Percentiles rank a stretch among this genome's conserved stretches.
These are phyloP conservation scores for Metarhizium guizhouense DNA, from an alignment of 2,329 filamentous ascomycete species.

Conservation along the genomic window DNA sequence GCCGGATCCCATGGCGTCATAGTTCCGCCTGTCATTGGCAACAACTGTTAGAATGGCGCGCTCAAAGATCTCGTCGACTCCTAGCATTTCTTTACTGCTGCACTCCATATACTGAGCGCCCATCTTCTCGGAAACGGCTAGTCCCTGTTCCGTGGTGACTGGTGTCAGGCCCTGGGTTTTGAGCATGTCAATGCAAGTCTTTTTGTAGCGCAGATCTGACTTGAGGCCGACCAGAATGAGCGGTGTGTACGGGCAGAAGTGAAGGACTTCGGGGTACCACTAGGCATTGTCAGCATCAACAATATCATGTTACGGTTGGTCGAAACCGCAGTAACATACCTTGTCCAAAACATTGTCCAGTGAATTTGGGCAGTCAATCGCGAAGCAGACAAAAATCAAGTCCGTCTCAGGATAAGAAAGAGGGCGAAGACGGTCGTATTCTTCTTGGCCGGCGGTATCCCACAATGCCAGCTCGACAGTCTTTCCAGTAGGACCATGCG, in stretches of 20 bases:
- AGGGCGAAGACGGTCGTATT: constrained; percentile 92
- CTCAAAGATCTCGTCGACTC: constrained; percentile 95
- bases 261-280: constrained; percentile 99
- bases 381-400: constrained; percentile 96
- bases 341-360: constrained; percentile 98
- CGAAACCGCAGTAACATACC: constrained; percentile 40
- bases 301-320: constrained; percentile 3
- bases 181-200: constrained; percentile 95
- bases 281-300: constrained; percentile 26
- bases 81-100: constrained; percentile 93
- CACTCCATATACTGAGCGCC: constrained; percentile 94
- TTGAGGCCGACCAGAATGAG: constrained; percentile 94
- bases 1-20: constrained; percentile 37
- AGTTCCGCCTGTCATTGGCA: constrained; percentile 62
- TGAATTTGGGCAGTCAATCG: constrained; percentile 96
- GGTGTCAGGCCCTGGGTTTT: constrained; percentile 96
- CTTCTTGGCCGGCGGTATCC: constrained; percentile 98
- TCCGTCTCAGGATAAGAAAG: constrained; percentile 98
- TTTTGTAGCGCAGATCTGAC: constrained; percentile 90
- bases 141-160: constrained; percentile 84
- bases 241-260: constrained; percentile 96
- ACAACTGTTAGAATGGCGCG: constrained; percentile 85
- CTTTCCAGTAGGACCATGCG: constrained; percentile 80
- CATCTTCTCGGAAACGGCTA: constrained; percentile 86
- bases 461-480: constrained; percentile 93